Conservation (phyloP, 345 rosid species). For the Pugionium dolabratum region DNA sequence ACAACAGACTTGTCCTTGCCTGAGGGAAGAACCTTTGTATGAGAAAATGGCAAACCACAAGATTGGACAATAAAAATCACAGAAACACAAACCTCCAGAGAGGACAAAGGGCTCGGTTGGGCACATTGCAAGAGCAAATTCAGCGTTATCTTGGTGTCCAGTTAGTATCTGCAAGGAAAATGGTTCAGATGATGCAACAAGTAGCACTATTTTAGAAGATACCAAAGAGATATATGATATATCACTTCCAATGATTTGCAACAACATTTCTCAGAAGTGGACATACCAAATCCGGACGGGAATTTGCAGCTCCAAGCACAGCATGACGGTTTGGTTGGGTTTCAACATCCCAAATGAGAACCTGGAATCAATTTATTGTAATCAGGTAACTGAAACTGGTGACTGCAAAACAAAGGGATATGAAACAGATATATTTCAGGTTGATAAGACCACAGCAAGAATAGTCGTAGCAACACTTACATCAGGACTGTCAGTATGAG, state of each 20-base stretch:
- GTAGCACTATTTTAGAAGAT: conserved; percentile 10
- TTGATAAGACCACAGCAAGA: conserved; percentile 15
- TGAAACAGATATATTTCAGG: conserved; percentile 5
- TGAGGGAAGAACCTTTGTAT: conserved; percentile 43
- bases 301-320: conserved; percentile 86
- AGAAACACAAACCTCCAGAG: conserved; percentile 83
- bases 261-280: neutral
- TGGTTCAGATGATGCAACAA: conserved; percentile 25
- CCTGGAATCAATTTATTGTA: conserved; percentile 49
- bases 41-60: conserved; percentile 33
- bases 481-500: conserved; percentile 98
- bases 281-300: conserved; percentile 99
- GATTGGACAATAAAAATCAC: conserved; percentile 5
- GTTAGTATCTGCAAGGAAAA: conserved; percentile 78
- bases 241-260: no score
- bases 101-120: conserved; percentile 96
- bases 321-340: conserved; percentile 99
- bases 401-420: conserved; percentile 20
- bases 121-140: conserved; percentile 99
- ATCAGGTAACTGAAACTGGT: conserved; percentile 16
- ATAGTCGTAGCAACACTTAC: conserved; percentile 44
- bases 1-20: conserved; percentile 97
- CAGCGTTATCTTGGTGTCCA: conserved; percentile 99
- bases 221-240: no score
- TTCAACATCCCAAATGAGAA: conserved; percentile 98